Base-by-base conservation (phyloP, 306 rosid species). In the Begonia loranthoides region DNA sequence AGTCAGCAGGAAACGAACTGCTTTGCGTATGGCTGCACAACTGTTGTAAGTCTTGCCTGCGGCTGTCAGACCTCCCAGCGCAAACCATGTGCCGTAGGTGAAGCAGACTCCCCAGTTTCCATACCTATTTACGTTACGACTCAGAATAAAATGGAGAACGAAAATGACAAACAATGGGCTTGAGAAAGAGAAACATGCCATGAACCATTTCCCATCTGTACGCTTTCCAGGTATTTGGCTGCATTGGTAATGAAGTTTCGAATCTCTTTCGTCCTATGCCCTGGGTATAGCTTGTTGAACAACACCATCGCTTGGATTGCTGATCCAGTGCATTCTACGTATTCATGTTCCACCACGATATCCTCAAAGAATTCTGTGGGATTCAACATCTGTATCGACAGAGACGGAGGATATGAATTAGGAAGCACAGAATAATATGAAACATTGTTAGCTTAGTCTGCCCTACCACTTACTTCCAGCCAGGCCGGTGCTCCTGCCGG, bases 41-140 rank as follows among this genome's bases (percentile, higher is more conserved):
- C 71, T 61, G 49, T 50, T 33, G 48, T 63, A 84, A 24, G 77
- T 84, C 50, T 70, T 75, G 9, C 83, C 89, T 4, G 77, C 79
- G 2, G 81, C 79, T n/a, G 69, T 64, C 9, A 75, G 66, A 13
- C 83, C 94, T 6, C 73, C 81, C 17, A 84, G 76, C 9, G 83
- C 83, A 4, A 77, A 80, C 79, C 77, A 77, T 7, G 79, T 9
- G 17, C 78, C 87, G 34, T 84, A 80, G 8, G 66, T 69, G 66
- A 84, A 84, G 58, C 87, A 76, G 58, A 82, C 59, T 55, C 87
- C 83, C 83, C 83, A 82, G 1, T 66, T 61, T 44, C 79, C 87
- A 59, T 76, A 67, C 73, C 63, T 67, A 53, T 17, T 43, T 43
- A 28, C 36, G 36, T 28, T 4, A 28, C 36, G 36, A 7, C 36